Evolutionary conservation across 1,284 basidiomycete species (phyloP), one percentile per base, ranked within the genome.

Genomic region (Heterobasidion parviporum): DNA sequence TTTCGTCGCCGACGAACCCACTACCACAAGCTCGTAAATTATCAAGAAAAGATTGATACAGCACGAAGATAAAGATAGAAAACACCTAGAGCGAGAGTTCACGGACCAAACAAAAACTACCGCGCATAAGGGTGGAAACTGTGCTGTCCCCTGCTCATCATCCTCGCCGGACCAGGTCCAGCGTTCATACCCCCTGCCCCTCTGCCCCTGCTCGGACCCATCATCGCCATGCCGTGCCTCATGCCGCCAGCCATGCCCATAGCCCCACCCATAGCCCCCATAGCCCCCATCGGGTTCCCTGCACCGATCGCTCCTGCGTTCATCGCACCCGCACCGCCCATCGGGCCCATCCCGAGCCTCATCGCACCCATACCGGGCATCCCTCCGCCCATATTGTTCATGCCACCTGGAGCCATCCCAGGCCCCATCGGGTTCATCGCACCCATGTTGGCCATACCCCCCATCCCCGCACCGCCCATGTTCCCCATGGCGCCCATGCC

Each of bases 61-160:
- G 36, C 38, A 49, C 47, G 26, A 36, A 50, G 10, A 32, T 54
- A 36, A 54, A 12, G 10, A 53, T 45, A 38, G 50, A 18, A 18
- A n/a, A 8, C 6, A 41, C n/a, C 26, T 26, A 26, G 26, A 49
- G 8, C 47, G 47, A 36, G 36, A 10, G 38, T n/a, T 12, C 32
- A 38, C 8, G 34, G 15, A 51, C 10, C 16, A 35, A 18, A 15
- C 34, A 36, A 32, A 12, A 26, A 34, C 56, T 52, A 76, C 60
- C 82, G 76, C 48, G 82, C 75, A 63, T 84, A 84, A 15, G 82
- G 82, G 65, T 84, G 82, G 67, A 78, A 84, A 49, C 73, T 74
- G 60, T 83, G 79, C 60, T 81, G 79, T 62, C 82, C 82, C 26
- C 82, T 76, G 44, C 68, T 76, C 57, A 74, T 77, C 62, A 77